These are phyloP conservation scores for Hypoxylon sp. DNA, from an alignment of 2,329 filamentous ascomycete species.

Conservation along the genomic window DNA sequence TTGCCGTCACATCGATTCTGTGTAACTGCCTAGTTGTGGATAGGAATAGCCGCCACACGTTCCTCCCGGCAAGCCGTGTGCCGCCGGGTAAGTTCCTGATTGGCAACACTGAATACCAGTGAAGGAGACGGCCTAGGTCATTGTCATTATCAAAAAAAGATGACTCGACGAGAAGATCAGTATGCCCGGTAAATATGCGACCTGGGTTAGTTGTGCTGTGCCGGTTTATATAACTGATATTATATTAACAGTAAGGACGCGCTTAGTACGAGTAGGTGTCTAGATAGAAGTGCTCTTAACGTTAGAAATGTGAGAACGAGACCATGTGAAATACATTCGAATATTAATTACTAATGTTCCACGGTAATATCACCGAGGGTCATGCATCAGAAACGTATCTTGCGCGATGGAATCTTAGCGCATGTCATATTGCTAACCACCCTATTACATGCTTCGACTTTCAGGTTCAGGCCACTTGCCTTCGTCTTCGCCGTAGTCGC, in stretches of 20 bases:
- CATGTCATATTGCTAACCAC: constrained; percentile 40
- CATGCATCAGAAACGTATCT: constrained; percentile 15
- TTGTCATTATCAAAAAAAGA: too few species aligned
- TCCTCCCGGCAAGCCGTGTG: constrained; percentile 13
- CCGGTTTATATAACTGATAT: neutral
- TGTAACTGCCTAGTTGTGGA: neutral
- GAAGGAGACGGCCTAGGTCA: neutral
- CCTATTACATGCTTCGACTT: constrained; percentile 38
- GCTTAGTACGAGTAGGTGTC: neutral
- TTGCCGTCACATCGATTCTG: neutral
- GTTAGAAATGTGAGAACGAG: neutral
- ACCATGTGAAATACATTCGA: neutral
- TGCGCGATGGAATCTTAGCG: constrained; percentile 25
- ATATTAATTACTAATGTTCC: constrained; percentile 4
- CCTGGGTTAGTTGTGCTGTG: neutral
- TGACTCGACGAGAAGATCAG: neutral
- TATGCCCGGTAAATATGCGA: neutral
- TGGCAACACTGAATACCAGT: neutral
- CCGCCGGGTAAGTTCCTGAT: constrained; percentile 16
- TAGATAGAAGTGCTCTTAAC: neutral
- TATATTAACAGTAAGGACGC: neutral
- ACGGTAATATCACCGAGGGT: constrained; percentile 6
- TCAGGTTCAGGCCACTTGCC: constrained; percentile 16
- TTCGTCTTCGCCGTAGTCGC: constrained; percentile 17
- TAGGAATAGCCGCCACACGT: neutral